phyloP scores from a whole-genome alignment of 306 rosid species.

The Rosa multiflora region DNA sequence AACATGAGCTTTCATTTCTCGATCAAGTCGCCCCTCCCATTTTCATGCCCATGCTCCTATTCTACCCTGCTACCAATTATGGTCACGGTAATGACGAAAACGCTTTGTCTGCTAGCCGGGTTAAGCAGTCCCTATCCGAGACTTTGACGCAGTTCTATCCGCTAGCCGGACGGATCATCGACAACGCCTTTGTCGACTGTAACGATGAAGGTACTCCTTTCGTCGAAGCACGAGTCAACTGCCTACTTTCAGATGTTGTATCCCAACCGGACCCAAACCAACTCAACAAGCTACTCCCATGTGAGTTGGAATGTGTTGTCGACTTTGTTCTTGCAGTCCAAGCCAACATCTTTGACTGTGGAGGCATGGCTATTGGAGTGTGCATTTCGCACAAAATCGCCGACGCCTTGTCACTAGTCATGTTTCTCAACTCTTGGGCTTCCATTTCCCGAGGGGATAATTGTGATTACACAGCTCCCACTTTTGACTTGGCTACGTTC shows the following conservation, averaged over 20 bases:
- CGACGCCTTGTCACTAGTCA: conserved; percentile 28
- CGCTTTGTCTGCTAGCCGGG: not conserved
- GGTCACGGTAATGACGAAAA: no score
- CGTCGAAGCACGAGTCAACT: conserved; percentile 16
- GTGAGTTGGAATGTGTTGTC: not conserved
- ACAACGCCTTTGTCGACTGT: conserved; percentile 12
- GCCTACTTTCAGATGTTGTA: conserved; percentile 1
- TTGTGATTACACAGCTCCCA: not conserved
- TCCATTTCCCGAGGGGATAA: conserved; percentile 8
- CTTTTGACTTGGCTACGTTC: conserved; percentile 16
- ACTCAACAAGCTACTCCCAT: conserved; percentile 23
- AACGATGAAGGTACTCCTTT: conserved; percentile 15
- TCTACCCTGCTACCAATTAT: conserved; percentile 2
- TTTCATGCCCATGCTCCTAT: conserved; percentile 28
- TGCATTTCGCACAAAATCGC: conserved; percentile 36
- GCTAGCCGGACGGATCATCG: conserved; percentile 15
- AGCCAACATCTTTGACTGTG: conserved; percentile 31
- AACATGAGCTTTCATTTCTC: conserved; percentile 26
- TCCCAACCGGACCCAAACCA: conserved; percentile 13
- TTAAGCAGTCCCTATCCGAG: conserved; percentile 23
- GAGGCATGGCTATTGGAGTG: conserved; percentile 26
- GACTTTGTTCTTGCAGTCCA: conserved; percentile 22
- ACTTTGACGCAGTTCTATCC: conserved; percentile 25
- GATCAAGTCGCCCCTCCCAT: conserved; percentile 24
- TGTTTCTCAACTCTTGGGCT: conserved; percentile 33